phyloP scores from a whole-genome alignment of 1,284 basidiomycete genomes.

The Tilletia caries region DNA sequence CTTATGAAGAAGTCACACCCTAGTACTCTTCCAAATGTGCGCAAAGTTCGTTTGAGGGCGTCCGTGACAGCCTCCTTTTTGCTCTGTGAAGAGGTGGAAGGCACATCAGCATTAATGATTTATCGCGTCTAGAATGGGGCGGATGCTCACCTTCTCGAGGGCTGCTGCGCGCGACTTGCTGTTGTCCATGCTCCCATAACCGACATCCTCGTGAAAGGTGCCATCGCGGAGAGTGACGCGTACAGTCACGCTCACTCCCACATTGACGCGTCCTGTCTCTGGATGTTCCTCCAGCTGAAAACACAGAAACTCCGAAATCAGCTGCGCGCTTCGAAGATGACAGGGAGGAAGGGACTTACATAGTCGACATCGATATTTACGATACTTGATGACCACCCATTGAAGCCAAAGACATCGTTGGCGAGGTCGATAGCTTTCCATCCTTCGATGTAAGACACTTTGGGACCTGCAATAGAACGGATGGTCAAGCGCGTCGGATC shows the following conservation, averaged over 20 bases:
- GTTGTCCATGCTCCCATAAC: conserved; percentile 84
- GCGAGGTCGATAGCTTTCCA: conserved; percentile 75
- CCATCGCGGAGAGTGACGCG: conserved; percentile 85
- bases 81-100: conserved; percentile 61
- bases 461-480: conserved; percentile 52
- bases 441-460: conserved; percentile 91
- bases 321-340: neutral
- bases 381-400: conserved; percentile 89
- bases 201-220: conserved; percentile 73
- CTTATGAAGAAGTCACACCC: conserved; percentile 58
- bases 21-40: conserved; percentile 88
- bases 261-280: conserved; percentile 62
- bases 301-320: neutral
- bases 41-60: conserved; percentile 80
- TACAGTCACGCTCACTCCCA: conserved; percentile 80
- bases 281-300: conserved; percentile 57
- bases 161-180: conserved; percentile 76
- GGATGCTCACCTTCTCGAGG: conserved; percentile 70
- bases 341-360: conserved; percentile 50
- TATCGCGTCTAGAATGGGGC: no score
- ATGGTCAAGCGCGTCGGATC: no score
- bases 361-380: conserved; percentile 70
- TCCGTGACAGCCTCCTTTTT: conserved; percentile 98
- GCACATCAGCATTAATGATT: neutral
- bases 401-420: conserved; percentile 97